Conservation (phyloP, 176 grass and related monocot genomes). For the Bolboschoenus planiculmis region DNA sequence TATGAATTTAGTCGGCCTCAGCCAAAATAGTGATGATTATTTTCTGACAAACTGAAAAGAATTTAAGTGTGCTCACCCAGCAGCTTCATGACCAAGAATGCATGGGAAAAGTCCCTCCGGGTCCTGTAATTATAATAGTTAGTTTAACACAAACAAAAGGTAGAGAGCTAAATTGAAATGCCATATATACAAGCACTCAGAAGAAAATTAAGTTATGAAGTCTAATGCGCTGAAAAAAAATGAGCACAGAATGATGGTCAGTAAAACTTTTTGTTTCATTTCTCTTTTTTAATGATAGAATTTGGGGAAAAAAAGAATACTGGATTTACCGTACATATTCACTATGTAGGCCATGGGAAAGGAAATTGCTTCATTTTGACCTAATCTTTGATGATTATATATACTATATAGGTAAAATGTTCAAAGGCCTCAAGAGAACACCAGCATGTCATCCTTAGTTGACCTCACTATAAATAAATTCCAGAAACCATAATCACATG, state of each 20-base stretch:
- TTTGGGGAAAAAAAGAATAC: background rate
- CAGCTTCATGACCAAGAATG: slow-evolving; percentile 97
- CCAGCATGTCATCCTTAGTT: background rate
- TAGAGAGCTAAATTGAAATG: background rate
- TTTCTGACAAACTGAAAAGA: background rate
- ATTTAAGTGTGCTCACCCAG: slow-evolving; percentile 43
- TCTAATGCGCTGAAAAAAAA: background rate
- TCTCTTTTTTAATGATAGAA: background rate
- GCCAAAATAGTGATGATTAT: background rate
- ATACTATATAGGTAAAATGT: background rate
- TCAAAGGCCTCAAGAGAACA: background rate
- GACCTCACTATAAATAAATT: background rate
- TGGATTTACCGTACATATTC: background rate
- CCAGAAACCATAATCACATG: background rate
- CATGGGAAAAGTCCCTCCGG: slow-evolving; percentile 96
- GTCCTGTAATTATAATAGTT: slow-evolving; percentile 48
- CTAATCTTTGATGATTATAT: background rate
- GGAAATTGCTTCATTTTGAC: background rate
- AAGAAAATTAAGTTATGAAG: background rate
- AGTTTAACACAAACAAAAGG: background rate
- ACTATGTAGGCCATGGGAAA: background rate
- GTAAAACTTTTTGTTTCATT: background rate
- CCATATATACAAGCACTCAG: background rate
- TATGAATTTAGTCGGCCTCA: background rate
- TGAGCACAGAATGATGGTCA: background rate